phyloP scores from a whole-genome alignment of 225 moss, liverwort and hornwort species.

The Polytrichum commune region DNA sequence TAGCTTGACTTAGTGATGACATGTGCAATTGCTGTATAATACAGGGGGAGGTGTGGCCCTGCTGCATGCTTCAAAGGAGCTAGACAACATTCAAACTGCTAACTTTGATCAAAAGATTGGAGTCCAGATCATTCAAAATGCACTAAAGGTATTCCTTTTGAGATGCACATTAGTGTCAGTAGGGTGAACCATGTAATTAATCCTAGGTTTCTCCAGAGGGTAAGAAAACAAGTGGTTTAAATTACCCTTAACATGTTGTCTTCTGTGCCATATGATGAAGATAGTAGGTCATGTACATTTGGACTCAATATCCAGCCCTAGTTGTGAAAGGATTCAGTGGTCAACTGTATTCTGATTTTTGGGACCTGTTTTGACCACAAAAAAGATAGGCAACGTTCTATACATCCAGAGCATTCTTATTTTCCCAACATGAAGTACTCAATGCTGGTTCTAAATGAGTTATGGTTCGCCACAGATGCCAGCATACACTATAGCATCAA shows the following conservation, averaged over 20 bases:
- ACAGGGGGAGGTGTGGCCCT: constrained; percentile 56
- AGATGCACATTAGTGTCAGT: too few relatives aligned
- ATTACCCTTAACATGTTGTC: too few relatives aligned
- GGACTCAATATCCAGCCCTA: too few relatives aligned
- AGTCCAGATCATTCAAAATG: constrained; percentile 60
- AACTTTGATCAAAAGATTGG: constrained; percentile 60
- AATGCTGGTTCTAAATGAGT: too few relatives aligned
- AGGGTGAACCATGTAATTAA: too few relatives aligned
- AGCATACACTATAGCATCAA: constrained; percentile 45
- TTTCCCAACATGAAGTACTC: too few relatives aligned
- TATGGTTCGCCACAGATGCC: constrained; percentile 29
- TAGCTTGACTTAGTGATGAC: too few relatives aligned
- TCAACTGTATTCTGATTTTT: background rate
- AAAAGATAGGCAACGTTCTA: background rate
- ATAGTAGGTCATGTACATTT: too few relatives aligned
- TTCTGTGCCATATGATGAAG: too few relatives aligned
- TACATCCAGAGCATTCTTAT: background rate
- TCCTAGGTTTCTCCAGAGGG: too few relatives aligned
- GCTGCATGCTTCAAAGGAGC: constrained; percentile 41
- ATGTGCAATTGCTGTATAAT: background rate
- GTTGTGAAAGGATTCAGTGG: too few relatives aligned
- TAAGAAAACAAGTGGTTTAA: too few relatives aligned
- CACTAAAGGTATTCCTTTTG: constrained; percentile 35
- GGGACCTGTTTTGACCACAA: background rate
- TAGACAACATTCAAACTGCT: constrained; percentile 42